phyloP scores from a whole-genome alignment of 768 basidiomycete species.

The Boletus sp. region DNA sequence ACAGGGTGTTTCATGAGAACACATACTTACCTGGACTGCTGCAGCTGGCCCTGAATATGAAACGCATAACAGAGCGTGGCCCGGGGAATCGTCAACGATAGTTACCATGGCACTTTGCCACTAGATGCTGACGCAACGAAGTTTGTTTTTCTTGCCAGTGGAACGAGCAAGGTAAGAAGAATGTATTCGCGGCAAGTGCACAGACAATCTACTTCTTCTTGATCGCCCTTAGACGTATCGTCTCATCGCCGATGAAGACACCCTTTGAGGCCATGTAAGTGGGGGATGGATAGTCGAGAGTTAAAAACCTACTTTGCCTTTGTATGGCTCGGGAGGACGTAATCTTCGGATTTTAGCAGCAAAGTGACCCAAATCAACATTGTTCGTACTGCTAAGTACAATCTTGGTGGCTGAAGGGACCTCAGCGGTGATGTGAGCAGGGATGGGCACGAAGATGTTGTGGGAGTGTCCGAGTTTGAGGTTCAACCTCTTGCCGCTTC shows the following conservation, averaged over 20 bases:
- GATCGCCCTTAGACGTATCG: slow-evolving; percentile 84
- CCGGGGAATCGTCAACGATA: not conserved
- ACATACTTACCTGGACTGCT: not conserved
- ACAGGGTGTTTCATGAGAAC: not conserved
- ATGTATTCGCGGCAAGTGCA: slow-evolving; percentile 6
- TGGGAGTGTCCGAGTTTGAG: slow-evolving; percentile 95
- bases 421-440: slow-evolving; percentile 74
- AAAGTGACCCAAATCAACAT: slow-evolving; percentile 84
- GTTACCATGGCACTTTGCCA: not conserved
- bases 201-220: slow-evolving; percentile 82
- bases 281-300: not conserved
- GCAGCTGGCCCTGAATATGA: not conserved
- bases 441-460: slow-evolving; percentile 79
- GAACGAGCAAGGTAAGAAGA: not conserved
- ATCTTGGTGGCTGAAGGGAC: slow-evolving; percentile 86
- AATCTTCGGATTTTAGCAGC: slow-evolving; percentile 81
- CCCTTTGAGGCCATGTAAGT: slow-evolving; percentile 52
- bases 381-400: slow-evolving; percentile 78
- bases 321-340: slow-evolving; percentile 94
- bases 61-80: not conserved
- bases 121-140: not conserved
- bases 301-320: slow-evolving; percentile 78
- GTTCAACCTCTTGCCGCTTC: slow-evolving; percentile 67
- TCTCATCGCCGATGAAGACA: slow-evolving; percentile 91
- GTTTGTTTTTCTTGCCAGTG: not conserved